phyloP scores from a whole-genome alignment of 2,329 filamentous ascomycete species.

The Camillea tinctor region DNA sequence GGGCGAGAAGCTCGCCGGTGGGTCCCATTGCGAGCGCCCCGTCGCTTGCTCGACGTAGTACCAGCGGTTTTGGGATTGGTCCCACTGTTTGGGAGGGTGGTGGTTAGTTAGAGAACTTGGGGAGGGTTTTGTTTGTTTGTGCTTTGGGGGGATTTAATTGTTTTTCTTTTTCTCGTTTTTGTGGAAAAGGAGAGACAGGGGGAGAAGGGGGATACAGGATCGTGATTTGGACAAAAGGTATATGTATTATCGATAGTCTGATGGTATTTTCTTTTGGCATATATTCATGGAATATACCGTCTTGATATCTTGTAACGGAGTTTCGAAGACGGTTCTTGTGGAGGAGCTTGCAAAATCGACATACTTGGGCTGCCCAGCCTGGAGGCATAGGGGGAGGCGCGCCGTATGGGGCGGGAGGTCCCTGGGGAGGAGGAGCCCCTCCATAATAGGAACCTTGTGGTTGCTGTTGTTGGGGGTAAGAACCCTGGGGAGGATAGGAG shows the following conservation, averaged over 20 bases:
- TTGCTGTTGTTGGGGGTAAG: background rate
- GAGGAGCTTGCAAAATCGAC: background rate
- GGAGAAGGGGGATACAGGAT: too few relatives aligned
- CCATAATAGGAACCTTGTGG: constrained; percentile 4
- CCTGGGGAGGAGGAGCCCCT: constrained; percentile 2
- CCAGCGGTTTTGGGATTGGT: constrained; percentile 47
- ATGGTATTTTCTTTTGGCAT: too few relatives aligned
- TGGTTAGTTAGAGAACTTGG: background rate
- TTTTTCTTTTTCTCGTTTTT: too few relatives aligned
- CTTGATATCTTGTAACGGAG: background rate
- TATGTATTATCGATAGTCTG: too few relatives aligned
- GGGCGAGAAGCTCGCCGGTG: constrained; percentile 24
- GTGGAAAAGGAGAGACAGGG: too few relatives aligned
- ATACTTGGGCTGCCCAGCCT: constrained; percentile 4
- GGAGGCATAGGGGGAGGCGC: constrained; percentile 14
- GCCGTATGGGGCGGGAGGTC: constrained; percentile 9
- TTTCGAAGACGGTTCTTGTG: background rate
- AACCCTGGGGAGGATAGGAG: background rate
- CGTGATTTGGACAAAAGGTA: too few relatives aligned
- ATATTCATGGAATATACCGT: background rate
- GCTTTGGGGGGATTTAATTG: too few relatives aligned
- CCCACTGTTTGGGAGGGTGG: constrained; percentile 18
- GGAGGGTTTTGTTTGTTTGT: too few relatives aligned
- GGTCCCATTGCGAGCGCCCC: constrained; percentile 57
- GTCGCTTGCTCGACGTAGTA: constrained; percentile 58